A percentile compares a stretch with the other conserved stretches of the same genome.
These are phyloP conservation scores for Amylostereum areolatum DNA, from an alignment of 1,284 basidiomycete genomes.

Conservation along the genomic window DNA sequence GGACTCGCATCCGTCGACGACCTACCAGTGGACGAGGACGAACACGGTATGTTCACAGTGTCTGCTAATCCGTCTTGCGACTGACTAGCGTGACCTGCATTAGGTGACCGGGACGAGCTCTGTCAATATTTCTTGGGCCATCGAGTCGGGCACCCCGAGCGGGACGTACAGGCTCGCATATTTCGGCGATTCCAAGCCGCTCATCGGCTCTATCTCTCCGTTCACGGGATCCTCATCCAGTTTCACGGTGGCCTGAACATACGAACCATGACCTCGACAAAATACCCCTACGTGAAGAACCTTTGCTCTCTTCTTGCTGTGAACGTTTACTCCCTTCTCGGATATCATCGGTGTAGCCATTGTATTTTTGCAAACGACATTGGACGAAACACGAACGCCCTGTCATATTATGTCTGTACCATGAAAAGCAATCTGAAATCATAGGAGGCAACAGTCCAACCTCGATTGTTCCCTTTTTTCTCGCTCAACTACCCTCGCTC, in stretches of 20 bases:
- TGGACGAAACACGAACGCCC: too few species aligned
- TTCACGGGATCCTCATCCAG: conserved; percentile 58
- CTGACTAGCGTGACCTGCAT: background rate
- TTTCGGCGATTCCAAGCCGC: conserved; percentile 67
- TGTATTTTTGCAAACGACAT: too few species aligned
- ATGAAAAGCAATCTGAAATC: too few species aligned
- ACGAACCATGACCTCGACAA: background rate
- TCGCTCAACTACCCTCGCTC: too few species aligned
- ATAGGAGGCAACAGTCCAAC: too few species aligned
- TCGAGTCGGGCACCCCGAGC: conserved; percentile 57
- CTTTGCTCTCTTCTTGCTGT: too few species aligned
- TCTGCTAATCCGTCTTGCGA: background rate
- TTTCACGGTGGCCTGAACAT: conserved; percentile 45
- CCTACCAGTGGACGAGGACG: conserved; percentile 60
- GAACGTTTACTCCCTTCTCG: too few species aligned
- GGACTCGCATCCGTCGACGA: conserved; percentile 79
- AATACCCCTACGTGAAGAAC: too few species aligned
- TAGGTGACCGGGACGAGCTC: conserved; percentile 56
- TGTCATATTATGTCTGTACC: too few species aligned
- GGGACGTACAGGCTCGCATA: conserved; percentile 70
- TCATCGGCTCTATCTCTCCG: conserved; percentile 52
- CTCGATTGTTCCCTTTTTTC: too few species aligned
- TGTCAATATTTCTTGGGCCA: conserved; percentile 63
- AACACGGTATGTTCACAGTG: conserved; percentile 34
- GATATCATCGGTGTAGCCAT: too few species aligned